Percentiles rank a stretch among this genome's conserved stretches.
phyloP scores from a whole-genome alignment of 768 basidiomycete genomes.

The Kondoa subrosea region DNA sequence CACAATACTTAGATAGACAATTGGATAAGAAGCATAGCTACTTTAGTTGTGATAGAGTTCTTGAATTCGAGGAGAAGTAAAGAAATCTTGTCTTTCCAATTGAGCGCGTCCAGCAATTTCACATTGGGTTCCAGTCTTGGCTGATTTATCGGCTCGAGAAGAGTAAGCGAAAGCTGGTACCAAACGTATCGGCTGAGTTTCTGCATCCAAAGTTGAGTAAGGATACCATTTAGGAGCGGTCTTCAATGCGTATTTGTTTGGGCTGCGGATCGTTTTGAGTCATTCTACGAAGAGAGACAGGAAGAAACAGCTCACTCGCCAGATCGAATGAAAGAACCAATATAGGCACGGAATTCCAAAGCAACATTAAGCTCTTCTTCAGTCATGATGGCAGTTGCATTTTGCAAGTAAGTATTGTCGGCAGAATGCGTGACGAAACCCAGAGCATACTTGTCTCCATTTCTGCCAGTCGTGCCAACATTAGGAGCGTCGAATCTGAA shows the following conservation, averaged over 20 bases:
- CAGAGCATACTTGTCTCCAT: background rate
- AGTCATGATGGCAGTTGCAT: background rate
- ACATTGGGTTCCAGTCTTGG: too few relatives aligned
- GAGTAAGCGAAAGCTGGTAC: too few relatives aligned
- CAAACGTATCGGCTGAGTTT: too few relatives aligned
- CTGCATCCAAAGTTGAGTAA: too few relatives aligned
- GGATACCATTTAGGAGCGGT: background rate
- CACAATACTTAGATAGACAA: too few relatives aligned
- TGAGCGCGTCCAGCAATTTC: too few relatives aligned
- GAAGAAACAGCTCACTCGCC: background rate
- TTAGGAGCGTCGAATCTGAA: conserved; percentile 5
- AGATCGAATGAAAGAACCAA: background rate
- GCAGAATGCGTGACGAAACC: conserved; percentile 1
- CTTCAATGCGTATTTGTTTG: background rate
- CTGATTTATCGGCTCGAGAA: too few relatives aligned
- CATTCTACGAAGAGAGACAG: background rate
- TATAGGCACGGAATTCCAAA: background rate
- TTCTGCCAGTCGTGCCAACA: background rate
- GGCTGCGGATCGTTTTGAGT: background rate
- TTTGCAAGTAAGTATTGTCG: conserved; percentile 1
- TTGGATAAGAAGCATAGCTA: too few relatives aligned
- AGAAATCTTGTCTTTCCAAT: too few relatives aligned
- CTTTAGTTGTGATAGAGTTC: too few relatives aligned
- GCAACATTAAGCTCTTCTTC: background rate
- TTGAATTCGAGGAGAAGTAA: too few relatives aligned